Evolutionary conservation across 768 basidiomycete species (phyloP).

Genomic region (Erythrobasidium yunnanense): DNA sequence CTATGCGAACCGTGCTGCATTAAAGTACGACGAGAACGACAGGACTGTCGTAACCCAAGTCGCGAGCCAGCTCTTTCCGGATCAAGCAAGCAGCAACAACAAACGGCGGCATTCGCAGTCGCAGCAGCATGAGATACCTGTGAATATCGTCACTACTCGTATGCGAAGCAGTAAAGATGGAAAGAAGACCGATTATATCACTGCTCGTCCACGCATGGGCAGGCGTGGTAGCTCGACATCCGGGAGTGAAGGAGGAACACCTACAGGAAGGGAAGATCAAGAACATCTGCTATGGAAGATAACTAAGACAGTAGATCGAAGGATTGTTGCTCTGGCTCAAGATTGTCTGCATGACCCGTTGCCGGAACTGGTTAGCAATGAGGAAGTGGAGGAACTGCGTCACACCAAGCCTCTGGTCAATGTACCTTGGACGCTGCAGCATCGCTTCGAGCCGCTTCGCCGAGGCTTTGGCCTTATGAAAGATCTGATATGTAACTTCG

Average conservation of each 20-base stretch:
- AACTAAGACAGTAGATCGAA: neutral
- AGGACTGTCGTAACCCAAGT: neutral
- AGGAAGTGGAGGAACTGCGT: neutral
- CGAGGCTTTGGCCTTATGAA: slow-evolving; percentile 20
- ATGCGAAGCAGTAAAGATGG: neutral
- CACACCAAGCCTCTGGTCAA: neutral
- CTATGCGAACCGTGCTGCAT: slow-evolving; percentile 1
- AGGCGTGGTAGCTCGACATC: neutral
- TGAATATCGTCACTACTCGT: neutral
- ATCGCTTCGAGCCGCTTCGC: neutral
- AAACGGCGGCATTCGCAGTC: neutral
- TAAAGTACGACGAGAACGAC: neutral
- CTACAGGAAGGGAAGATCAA: neutral
- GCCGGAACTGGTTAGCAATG: neutral
- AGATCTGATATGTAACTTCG: neutral
- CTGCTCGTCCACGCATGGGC: too few relatives aligned
- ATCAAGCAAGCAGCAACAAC: neutral
- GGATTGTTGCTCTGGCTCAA: slow-evolving; percentile 19
- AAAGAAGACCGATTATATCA: neutral
- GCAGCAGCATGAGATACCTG: too few relatives aligned
- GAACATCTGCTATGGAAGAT: slow-evolving; percentile 11
- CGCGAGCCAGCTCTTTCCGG: neutral
- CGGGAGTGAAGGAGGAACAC: neutral
- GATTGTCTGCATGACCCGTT: neutral
- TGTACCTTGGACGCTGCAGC: slow-evolving; percentile 8